Base-by-base conservation (phyloP, 805 yeast genomes). In the Candida awuae region DNA sequence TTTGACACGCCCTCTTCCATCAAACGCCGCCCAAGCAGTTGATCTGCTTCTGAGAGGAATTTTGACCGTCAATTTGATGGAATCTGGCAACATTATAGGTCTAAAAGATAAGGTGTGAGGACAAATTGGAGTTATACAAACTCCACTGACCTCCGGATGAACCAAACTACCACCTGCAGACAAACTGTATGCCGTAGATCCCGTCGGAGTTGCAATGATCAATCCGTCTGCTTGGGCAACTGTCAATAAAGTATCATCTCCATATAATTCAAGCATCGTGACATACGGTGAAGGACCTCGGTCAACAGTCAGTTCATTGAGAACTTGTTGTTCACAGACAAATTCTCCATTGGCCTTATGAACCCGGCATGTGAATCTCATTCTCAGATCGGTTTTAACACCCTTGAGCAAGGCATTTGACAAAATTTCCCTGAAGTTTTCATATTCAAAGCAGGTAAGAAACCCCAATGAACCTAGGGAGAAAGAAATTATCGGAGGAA, bases 1-100 rank as follows among this genome's bases (percentile, higher is more conserved):
- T 56, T 92, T 95, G 4, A 86, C 80, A 30, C 97, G 67, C 17
- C 79, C 77, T 49, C 92, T 79, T 10, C 98, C 98, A 61, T 92
- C 98, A 56, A 92, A 92, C 2, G 96, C 80, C 1, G 94, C 94
- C 94, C 95, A 92, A 0, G 97, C 97, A 0, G 95, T 84, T 5
- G 92, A 77, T 37, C 98, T 65, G 31, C 95, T 80, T 38, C 77
- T 63, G 3, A 55, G 38, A 0, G 97, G 95, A 3, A 87, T 94
- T 51, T 81, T 82, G 5, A 90, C 82, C 51, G 76, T 80, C 42
- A 90, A 63, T 19, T 73, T 68, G 88, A 88, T 85, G n/a, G 92
- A 83, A 58, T 90, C 97, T 0, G 97, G 97, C 21, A 90, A 66
- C 41, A 90, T 68, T 39, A 90, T 82, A 3, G 97, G 97, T 48